These are phyloP conservation scores for Sphaerulina populicola DNA, from an alignment of 2,329 filamentous ascomycete genomes.

Conservation along the genomic window DNA sequence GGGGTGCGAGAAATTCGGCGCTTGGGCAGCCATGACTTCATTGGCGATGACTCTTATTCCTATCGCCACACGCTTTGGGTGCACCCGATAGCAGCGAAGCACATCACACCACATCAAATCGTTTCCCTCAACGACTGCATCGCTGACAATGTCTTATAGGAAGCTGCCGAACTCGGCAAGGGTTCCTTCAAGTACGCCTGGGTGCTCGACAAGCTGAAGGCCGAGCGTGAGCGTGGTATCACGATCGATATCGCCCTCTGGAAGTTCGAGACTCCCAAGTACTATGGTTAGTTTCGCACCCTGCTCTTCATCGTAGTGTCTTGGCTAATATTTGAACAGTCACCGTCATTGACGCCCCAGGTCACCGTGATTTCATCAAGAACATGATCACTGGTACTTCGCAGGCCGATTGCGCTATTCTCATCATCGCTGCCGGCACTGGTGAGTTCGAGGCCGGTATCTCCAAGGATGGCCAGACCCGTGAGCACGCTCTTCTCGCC, in stretches of 20 bases:
- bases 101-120: background rate
- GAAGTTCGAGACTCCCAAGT: conserved; percentile 99
- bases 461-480: conserved; percentile 99
- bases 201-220: conserved; percentile 99
- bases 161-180: conserved; percentile 98
- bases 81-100: background rate
- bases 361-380: conserved; percentile 99
- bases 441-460: conserved; percentile 99
- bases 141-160: conserved; percentile 49
- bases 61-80: conserved; percentile 2
- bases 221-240: conserved; percentile 99
- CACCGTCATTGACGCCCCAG: conserved; percentile 66
- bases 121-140: background rate
- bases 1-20: conserved; percentile 22
- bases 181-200: conserved; percentile 99
- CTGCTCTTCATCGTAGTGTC: background rate
- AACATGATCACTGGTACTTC: conserved; percentile 99
- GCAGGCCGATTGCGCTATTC: conserved; percentile 98
- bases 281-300: conserved; percentile 36
- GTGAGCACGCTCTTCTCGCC: conserved; percentile 99
- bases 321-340: conserved; percentile 2
- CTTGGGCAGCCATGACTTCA: conserved; percentile 18
- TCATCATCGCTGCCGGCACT: conserved; percentile 99
- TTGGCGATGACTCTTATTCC: conserved; percentile 9
- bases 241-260: conserved; percentile 99